Percentiles rank a stretch among this genome's conserved stretches.
Evolutionary conservation across 2,329 filamentous ascomycete species (phyloP).

Genomic region (Pleoardoris graminearum): DNA sequence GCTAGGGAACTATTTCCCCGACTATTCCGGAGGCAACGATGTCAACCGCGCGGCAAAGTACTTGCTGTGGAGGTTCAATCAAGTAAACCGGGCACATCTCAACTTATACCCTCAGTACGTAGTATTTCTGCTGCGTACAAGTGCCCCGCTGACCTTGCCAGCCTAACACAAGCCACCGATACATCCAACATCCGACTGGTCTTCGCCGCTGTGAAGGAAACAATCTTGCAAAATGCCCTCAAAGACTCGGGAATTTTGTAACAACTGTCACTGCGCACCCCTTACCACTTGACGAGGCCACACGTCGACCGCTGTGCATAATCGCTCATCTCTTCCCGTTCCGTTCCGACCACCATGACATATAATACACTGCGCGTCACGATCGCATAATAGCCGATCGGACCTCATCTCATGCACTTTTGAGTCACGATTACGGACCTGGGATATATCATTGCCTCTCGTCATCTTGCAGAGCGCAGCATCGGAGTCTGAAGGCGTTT

Average conservation of each 20-base stretch:
- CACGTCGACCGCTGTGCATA: slow-evolving; percentile 40
- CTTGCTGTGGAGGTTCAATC: slow-evolving; percentile 96
- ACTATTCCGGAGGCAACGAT: slow-evolving; percentile 96
- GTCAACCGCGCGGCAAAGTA: slow-evolving; percentile 99
- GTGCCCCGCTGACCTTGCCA: slow-evolving; percentile 48
- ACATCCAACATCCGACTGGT: slow-evolving; percentile 98
- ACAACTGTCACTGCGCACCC: slow-evolving; percentile 2
- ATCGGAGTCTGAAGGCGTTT: slow-evolving; percentile 43
- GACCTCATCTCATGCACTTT: slow-evolving; percentile 34
- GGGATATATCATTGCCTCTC: slow-evolving; percentile 44
- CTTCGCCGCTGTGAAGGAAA: slow-evolving; percentile 98
- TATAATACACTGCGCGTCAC: slow-evolving; percentile 44
- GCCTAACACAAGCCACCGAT: slow-evolving; percentile 96
- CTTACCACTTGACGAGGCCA: slow-evolving; percentile 18
- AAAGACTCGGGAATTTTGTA: slow-evolving; percentile 94
- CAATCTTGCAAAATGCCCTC: slow-evolving; percentile 95
- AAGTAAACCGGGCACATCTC: slow-evolving; percentile 93
- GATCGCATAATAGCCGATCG: slow-evolving; percentile 34
- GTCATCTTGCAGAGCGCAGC: slow-evolving; percentile 42
- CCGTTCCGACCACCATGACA: slow-evolving; percentile 31
- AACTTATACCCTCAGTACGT: slow-evolving; percentile 90
- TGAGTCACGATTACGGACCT: slow-evolving; percentile 40
- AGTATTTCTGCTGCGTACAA: slow-evolving; percentile 6
- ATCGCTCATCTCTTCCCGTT: slow-evolving; percentile 15
- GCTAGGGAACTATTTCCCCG: slow-evolving; percentile 92